These are phyloP conservation scores for Cryptosporidium parvum DNA, from an alignment of 169 alveolate genomes.

Conservation along the genomic window DNA sequence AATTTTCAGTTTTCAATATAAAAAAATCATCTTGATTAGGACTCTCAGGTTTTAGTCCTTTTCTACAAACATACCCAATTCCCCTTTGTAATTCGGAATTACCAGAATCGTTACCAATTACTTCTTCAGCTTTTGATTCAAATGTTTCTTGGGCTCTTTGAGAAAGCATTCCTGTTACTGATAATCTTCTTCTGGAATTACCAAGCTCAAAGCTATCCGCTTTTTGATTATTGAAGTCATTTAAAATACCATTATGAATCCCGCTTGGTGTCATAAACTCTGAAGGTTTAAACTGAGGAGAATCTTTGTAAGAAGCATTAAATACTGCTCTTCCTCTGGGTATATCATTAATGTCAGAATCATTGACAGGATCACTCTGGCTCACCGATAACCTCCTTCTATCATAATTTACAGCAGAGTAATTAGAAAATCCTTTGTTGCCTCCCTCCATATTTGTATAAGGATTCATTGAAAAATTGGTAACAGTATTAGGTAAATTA, in stretches of 20 bases:
- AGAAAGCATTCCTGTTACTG: slow-evolving; percentile 67
- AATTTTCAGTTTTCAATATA: slow-evolving; percentile 79
- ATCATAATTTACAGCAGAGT: slow-evolving; percentile 14
- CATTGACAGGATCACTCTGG: slow-evolving; percentile 72
- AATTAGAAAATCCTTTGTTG: neutral
- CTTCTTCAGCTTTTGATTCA: slow-evolving; percentile 70
- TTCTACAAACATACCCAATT: slow-evolving; percentile 86
- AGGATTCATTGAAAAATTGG: neutral
- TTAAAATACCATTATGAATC: neutral
- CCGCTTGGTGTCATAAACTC: neutral
- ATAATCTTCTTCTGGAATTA: slow-evolving; percentile 52
- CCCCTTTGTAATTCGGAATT: slow-evolving; percentile 75
- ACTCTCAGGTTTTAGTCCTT: slow-evolving; percentile 90
- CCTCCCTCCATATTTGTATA: slow-evolving; percentile 48
- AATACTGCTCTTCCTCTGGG: slow-evolving; percentile 74
- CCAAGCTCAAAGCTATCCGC: slow-evolving; percentile 23
- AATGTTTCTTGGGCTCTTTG: slow-evolving; percentile 63
- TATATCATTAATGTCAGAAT: slow-evolving; percentile 9
- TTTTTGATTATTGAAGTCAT: neutral
- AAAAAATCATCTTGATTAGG: slow-evolving; percentile 91
- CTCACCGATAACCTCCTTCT: slow-evolving; percentile 73
- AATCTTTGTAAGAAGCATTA: slow-evolving; percentile 35
- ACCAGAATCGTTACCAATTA: slow-evolving; percentile 60
- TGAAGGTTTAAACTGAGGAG: neutral
- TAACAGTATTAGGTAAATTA: neutral